Conservation (phyloP, 129 eudicot genomes). For the Artemisia annua region DNA sequence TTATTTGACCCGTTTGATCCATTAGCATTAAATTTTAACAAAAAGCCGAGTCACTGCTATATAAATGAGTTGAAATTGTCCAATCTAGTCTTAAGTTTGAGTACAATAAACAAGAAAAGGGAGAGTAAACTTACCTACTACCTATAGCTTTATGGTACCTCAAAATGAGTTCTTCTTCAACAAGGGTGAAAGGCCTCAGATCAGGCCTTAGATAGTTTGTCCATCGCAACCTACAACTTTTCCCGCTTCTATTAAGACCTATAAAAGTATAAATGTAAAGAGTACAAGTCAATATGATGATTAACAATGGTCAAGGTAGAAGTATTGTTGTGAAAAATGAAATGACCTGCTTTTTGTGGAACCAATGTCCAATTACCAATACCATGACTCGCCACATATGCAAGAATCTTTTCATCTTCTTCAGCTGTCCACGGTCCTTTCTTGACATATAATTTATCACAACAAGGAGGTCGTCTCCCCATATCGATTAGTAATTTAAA, state of each 20-base stretch:
- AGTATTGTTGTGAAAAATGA: background rate
- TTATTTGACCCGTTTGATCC: background rate
- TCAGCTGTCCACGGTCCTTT: constrained; percentile 96
- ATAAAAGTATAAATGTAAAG: constrained; percentile 22
- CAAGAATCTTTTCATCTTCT: constrained; percentile 97
- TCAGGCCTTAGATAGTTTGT: constrained; percentile 98
- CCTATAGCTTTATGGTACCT: constrained; percentile 75
- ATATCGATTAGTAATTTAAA: constrained; percentile 24
- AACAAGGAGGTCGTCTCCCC: constrained; percentile 96
- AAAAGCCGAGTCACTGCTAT: background rate
- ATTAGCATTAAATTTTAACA: too few relatives aligned
- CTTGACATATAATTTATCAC: constrained; percentile 89
- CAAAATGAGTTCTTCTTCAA: constrained; percentile 64
- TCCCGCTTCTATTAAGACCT: constrained; percentile 95
- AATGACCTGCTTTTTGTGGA: constrained; percentile 87
- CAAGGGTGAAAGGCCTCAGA: constrained; percentile 81
- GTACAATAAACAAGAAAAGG: background rate
- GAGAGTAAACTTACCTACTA: constrained; percentile 56
- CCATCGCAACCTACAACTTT: constrained; percentile 95
- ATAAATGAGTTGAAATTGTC: background rate
- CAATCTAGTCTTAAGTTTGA: background rate
- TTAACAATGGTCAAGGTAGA: background rate
- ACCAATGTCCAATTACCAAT: constrained; percentile 95
- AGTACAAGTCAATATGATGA: background rate
- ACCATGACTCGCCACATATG: constrained; percentile 88